Base-by-base conservation (phyloP, 2,329 filamentous ascomycete genomes). In the Botryotinia globosa region DNA sequence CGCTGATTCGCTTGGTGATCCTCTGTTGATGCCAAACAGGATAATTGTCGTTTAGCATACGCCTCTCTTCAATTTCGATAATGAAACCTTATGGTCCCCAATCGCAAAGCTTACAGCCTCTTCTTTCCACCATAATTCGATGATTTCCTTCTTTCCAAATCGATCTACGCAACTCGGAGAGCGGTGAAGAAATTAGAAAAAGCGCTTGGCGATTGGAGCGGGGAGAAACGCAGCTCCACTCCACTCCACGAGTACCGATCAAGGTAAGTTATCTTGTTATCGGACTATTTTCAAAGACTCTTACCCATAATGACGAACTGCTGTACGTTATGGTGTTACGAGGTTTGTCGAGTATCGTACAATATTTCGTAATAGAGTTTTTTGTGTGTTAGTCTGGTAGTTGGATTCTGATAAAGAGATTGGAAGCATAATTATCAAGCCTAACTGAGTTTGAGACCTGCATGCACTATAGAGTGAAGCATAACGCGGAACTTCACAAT, bases 181-280 rank as follows among this genome's bases (percentile, higher is more conserved):
- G 64, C 64, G 64, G 64, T 67, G 64, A 67, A 67, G 64, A 29
- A 56, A 42, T 6, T 16, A 54, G 25, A 67, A 67, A 56, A 56
- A 42, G 37, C 64, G 64, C 64, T 56, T 39, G 48, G 25, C 64
- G 48, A 67, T 67, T 67, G 64, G 64, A 67, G 64, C 34, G 64
- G 25, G 64, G 64, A 51, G 64, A 66, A 25, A 34, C 18, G 34
- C 48, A 56, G 45, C 64, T 56, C 64, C 64, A 67, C 64, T 56
- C 64, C 45, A 67, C 48, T 56, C 64, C 34, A 67, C 25, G 45
- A 54, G 34, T 56, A 54, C 34, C 34, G 34, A 56, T 67, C 10
- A 34, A 32, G 64, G 34, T 25, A 39, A 56, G 34, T 32, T 29
- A 56, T 67, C 45, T 67, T 48, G 64, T 39, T 67, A 67, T 34